Conservation (phyloP, 1,284 basidiomycete species). For the Sanguinoderma infundibulare region DNA sequence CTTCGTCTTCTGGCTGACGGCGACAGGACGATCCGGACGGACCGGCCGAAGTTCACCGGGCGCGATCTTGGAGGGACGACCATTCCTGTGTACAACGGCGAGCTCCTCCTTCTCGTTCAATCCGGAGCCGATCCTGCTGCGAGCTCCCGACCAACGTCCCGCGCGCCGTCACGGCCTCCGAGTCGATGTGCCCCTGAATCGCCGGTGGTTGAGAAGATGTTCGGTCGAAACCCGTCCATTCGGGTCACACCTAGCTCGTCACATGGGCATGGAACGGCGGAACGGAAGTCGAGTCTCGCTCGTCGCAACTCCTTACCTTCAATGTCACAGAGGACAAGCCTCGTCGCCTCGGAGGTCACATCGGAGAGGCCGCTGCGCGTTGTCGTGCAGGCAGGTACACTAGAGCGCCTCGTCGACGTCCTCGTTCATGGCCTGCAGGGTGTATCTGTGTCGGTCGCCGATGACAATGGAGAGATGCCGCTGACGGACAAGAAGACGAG, state of each 20-base stretch:
- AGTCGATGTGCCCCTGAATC: slow-evolving; percentile 55
- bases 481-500: slow-evolving; percentile 70
- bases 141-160: slow-evolving; percentile 60
- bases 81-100: slow-evolving; percentile 75
- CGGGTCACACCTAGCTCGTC: slow-evolving; percentile 72
- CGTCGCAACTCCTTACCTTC: slow-evolving; percentile 79
- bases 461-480: slow-evolving; percentile 84
- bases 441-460: slow-evolving; percentile 76
- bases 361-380: slow-evolving; percentile 74
- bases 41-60: slow-evolving; percentile 24
- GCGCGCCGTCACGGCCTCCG: slow-evolving; percentile 63
- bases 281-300: slow-evolving; percentile 74
- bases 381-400: slow-evolving; percentile 75
- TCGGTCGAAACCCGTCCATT: slow-evolving; percentile 70
- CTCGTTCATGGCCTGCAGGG: slow-evolving; percentile 79
- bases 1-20: slow-evolving; percentile 36
- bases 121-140: slow-evolving; percentile 43
- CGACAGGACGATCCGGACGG: slow-evolving; percentile 20
- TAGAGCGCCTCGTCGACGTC: slow-evolving; percentile 73
- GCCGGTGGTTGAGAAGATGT: slow-evolving; percentile 40
- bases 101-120: slow-evolving; percentile 70
- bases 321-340: slow-evolving; percentile 63
- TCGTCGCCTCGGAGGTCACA: slow-evolving; percentile 60
- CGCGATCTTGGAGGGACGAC: slow-evolving; percentile 66
- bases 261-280: slow-evolving; percentile 58